Conservation (phyloP, 2,329 filamentous ascomycete species). For the Beauveria varroae region DNA sequence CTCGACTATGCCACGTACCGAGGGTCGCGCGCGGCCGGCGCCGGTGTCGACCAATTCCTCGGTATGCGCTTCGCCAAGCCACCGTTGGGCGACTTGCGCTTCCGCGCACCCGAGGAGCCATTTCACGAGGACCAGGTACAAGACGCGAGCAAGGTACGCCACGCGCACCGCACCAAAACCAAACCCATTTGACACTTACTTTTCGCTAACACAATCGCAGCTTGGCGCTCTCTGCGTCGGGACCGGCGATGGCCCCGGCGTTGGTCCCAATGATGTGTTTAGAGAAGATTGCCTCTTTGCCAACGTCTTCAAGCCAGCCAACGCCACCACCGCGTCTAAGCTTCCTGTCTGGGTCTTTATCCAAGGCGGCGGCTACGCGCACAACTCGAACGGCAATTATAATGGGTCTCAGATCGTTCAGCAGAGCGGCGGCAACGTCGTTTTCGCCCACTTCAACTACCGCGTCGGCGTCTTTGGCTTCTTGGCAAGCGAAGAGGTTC, state of each 20-base stretch:
- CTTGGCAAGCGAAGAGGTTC: slow-evolving; percentile 48
- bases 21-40: slow-evolving; percentile 27
- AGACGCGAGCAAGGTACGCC: slow-evolving; percentile 28
- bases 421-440: slow-evolving; percentile 36
- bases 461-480: slow-evolving; percentile 57
- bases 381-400: slow-evolving; percentile 43
- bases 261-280: slow-evolving; percentile 16
- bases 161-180: background rate
- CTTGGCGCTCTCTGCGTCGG: slow-evolving; percentile 39
- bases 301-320: slow-evolving; percentile 40
- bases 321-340: slow-evolving; percentile 19
- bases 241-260: slow-evolving; percentile 21
- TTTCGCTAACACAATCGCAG: slow-evolving; percentile 19
- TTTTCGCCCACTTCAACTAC: slow-evolving; percentile 57
- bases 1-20: slow-evolving; percentile 39
- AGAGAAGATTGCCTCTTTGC: slow-evolving; percentile 41
- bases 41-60: slow-evolving; percentile 37
- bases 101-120: slow-evolving; percentile 40
- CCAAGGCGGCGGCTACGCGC: slow-evolving; percentile 39
- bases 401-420: slow-evolving; percentile 41
- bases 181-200: too few species aligned
- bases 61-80: slow-evolving; percentile 45
- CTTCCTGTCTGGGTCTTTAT: slow-evolving; percentile 34
- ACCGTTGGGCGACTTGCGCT: slow-evolving; percentile 43
- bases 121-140: slow-evolving; percentile 24